Evolutionary conservation across 306 rosid species (phyloP).

Genomic region (Vigna reflexopilosa): DNA sequence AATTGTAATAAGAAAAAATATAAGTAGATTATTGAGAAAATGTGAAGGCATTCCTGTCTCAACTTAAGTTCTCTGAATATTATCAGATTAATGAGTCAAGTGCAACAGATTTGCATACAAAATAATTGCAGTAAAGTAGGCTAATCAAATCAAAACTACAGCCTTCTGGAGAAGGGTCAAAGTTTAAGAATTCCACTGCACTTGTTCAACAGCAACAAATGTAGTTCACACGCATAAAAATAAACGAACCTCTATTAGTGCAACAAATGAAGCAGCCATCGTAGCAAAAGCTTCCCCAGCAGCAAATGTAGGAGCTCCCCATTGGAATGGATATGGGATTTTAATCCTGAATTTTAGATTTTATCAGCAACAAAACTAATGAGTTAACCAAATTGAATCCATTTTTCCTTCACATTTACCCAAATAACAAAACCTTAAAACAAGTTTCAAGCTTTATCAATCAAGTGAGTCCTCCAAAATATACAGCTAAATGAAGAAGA

Average conservation of each 20-base stretch:
- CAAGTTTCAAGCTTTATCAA: conserved; percentile 33
- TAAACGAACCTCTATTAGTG: conserved; percentile 81
- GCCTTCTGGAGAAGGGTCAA: conserved; percentile 2
- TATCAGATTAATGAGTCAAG: conserved; percentile 6
- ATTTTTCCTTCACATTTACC: not conserved
- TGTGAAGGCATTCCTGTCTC: not conserved
- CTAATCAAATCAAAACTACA: not conserved
- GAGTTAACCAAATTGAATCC: conserved; percentile 26
- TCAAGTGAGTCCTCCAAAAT: not conserved
- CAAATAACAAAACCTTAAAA: not conserved
- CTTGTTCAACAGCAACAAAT: conserved; percentile 20
- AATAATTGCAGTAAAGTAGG: conserved; percentile 27
- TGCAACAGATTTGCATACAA: conserved; percentile 13
- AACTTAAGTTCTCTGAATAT: not conserved
- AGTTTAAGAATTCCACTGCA: conserved; percentile 18
- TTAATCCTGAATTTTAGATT: conserved; percentile 68
- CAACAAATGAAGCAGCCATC: conserved; percentile 94
- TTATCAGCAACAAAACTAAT: conserved; percentile 21
- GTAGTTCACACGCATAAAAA: conserved; percentile 30
- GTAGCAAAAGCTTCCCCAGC: conserved; percentile 97
- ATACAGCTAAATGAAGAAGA: conserved; percentile 6
- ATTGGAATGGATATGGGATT: conserved; percentile 94
- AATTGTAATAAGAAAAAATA: not conserved
- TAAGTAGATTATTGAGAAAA: conserved; percentile 16
- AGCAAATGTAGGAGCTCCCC: conserved; percentile 97